phyloP scores from a whole-genome alignment of 2,329 filamentous ascomycete species.

The Alternaria sp. region DNA sequence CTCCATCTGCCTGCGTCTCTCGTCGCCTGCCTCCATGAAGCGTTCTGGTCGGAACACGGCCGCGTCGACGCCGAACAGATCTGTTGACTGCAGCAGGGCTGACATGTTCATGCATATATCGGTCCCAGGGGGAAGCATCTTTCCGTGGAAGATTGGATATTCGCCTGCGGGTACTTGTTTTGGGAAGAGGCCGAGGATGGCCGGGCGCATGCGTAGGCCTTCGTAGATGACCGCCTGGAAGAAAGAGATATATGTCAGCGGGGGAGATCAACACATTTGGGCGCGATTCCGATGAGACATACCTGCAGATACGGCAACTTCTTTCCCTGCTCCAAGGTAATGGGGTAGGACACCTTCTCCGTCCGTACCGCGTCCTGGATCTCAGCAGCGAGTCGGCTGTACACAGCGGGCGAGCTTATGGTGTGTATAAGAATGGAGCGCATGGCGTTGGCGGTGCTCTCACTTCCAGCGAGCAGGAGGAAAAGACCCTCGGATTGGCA shows the following conservation, averaged over 20 bases:
- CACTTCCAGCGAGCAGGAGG: slow-evolving; percentile 15
- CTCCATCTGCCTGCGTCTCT: background rate
- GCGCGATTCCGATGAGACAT: background rate
- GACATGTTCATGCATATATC: background rate
- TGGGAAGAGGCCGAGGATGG: slow-evolving; percentile 2
- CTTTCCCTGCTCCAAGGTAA: slow-evolving; percentile 6
- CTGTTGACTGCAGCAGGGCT: background rate
- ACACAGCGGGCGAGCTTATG: slow-evolving; percentile 8
- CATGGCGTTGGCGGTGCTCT: slow-evolving; percentile 16
- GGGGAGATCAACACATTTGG: background rate
- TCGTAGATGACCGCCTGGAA: slow-evolving; percentile 17
- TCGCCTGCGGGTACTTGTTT: slow-evolving; percentile 7
- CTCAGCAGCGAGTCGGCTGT: slow-evolving; percentile 8
- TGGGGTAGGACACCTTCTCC: slow-evolving; percentile 7
- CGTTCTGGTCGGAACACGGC: slow-evolving; percentile 1
- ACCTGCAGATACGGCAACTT: slow-evolving; percentile 21
- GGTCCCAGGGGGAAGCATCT: background rate
- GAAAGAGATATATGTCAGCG: background rate
- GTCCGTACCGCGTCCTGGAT: slow-evolving; percentile 2
- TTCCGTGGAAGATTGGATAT: background rate
- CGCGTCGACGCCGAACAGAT: background rate
- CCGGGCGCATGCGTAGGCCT: slow-evolving; percentile 39
- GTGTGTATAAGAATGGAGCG: slow-evolving; percentile 13
- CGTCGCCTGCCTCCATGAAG: background rate
- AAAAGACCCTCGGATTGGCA: slow-evolving; percentile 10